phyloP scores from a whole-genome alignment of 306 rosid genomes.

The Lablab purpureus region DNA sequence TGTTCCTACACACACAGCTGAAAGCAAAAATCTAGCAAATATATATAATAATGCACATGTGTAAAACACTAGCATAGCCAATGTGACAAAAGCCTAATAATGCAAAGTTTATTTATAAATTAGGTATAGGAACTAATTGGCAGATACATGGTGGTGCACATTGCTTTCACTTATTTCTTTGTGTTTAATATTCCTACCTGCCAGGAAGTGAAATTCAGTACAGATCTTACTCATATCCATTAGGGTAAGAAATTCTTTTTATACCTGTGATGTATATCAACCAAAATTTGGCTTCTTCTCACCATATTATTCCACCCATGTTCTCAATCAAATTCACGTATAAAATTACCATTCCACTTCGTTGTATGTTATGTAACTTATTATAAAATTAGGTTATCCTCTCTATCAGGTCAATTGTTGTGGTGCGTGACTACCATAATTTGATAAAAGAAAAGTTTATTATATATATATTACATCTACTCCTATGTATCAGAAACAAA shows the following conservation, averaged over 20 bases:
- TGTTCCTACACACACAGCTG: not conserved
- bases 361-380: not conserved
- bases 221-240: slow-evolving; percentile 16
- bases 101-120: slow-evolving; percentile 1
- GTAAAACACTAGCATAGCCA: slow-evolving; percentile 28
- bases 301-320: too few species aligned
- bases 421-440: not conserved
- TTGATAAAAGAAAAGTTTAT: too few species aligned
- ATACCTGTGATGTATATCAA: not conserved
- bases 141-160: not conserved
- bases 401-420: not conserved
- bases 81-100: slow-evolving; percentile 31
- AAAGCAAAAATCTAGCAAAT: not conserved
- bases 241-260: not conserved
- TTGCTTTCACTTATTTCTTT: slow-evolving; percentile 14
- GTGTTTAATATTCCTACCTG: slow-evolving; percentile 32
- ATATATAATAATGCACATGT: slow-evolving; percentile 15
- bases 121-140: not conserved
- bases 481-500: too few species aligned
- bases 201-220: slow-evolving; percentile 38
- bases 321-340: not conserved
- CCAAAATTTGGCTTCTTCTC: slow-evolving; percentile 1
- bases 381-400: not conserved
- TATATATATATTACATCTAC: too few species aligned
- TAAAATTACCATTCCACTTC: not conserved